These are phyloP conservation scores for Cadophora malorum DNA, from an alignment of 2,329 filamentous ascomycete species.

Conservation along the genomic window DNA sequence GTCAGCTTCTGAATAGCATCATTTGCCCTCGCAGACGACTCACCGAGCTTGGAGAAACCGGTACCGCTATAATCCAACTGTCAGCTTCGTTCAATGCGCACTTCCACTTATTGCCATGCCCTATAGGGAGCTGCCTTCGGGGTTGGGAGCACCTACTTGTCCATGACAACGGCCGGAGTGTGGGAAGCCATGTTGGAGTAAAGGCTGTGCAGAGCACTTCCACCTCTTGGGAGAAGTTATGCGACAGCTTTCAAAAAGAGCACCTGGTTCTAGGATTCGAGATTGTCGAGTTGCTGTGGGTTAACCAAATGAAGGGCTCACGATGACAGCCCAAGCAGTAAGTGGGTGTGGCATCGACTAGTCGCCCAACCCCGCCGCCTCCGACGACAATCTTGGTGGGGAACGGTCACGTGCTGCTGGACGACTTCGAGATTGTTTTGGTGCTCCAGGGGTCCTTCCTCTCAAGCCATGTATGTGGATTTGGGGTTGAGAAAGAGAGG, in stretches of 20 bases:
- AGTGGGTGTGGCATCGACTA: conserved; percentile 32
- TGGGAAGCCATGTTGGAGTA: conserved; percentile 83
- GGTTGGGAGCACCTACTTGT: conserved; percentile 80
- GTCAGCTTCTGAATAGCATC: conserved; percentile 27
- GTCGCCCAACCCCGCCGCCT: conserved; percentile 25
- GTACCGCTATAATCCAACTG: conserved; percentile 75
- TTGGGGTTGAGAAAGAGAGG: not conserved
- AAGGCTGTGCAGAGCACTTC: conserved; percentile 40
- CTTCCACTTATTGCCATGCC: not conserved
- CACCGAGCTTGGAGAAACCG: conserved; percentile 98
- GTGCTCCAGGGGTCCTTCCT: conserved; percentile 1
- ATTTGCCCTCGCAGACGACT: conserved; percentile 42
- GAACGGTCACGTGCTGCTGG: conserved; percentile 13
- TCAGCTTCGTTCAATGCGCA: conserved; percentile 35
- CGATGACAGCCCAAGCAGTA: conserved; percentile 36
- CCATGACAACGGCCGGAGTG: conserved; percentile 99
- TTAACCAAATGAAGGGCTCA: conserved; percentile 21
- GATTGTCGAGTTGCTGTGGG: conserved; percentile 13
- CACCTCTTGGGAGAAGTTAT: conserved; percentile 38
- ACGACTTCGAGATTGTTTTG: not conserved
- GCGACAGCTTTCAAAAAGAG: conserved; percentile 38
- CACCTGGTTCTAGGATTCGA: conserved; percentile 26
- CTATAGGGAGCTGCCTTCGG: conserved; percentile 25
- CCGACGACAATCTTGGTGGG: conserved; percentile 21
- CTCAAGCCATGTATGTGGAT: not conserved